Conservation (phyloP, 192 early-diverging fungal species). For the Coemansia aciculifera region DNA sequence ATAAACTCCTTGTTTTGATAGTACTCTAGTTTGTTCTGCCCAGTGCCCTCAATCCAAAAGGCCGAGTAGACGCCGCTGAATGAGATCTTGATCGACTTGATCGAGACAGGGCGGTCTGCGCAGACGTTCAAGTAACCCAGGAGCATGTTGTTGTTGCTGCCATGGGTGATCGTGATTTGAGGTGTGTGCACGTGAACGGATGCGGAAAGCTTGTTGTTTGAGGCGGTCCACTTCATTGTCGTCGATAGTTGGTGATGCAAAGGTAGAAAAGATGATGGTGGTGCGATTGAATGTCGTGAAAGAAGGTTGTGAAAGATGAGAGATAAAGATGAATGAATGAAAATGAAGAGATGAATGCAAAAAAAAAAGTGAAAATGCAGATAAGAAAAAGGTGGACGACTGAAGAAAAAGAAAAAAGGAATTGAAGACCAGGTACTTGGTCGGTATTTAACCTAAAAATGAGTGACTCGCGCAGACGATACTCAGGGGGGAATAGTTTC, state of each 20-base stretch:
- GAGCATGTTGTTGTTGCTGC: conserved; percentile 38
- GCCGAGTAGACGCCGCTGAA: conserved; percentile 38
- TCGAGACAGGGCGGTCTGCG: conserved; percentile 14
- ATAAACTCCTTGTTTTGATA: conserved; percentile 39
- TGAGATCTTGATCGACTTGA: conserved; percentile 26
- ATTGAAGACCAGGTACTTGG: background rate
- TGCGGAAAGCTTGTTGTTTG: conserved; percentile 14
- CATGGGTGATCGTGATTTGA: conserved; percentile 34
- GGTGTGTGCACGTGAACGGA: conserved; percentile 35
- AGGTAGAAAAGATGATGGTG: background rate
- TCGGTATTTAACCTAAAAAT: background rate
- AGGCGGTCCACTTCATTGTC: conserved; percentile 24
- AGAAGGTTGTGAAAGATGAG: background rate
- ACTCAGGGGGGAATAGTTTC: background rate
- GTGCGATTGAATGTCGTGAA: background rate
- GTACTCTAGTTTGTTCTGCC: conserved; percentile 24
- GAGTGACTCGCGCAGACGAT: conserved; percentile 3
- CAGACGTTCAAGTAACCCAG: conserved; percentile 23
- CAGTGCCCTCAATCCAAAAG: conserved; percentile 28
- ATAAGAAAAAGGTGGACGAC: background rate
- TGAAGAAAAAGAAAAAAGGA: background rate
- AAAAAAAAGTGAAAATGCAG: background rate
- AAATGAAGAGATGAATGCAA: background rate
- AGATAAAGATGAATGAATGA: conserved; percentile 1
- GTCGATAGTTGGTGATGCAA: background rate